These are phyloP conservation scores for Coemansia asiatica DNA, from an alignment of 192 early-diverging fungal genomes.

Conservation along the genomic window DNA sequence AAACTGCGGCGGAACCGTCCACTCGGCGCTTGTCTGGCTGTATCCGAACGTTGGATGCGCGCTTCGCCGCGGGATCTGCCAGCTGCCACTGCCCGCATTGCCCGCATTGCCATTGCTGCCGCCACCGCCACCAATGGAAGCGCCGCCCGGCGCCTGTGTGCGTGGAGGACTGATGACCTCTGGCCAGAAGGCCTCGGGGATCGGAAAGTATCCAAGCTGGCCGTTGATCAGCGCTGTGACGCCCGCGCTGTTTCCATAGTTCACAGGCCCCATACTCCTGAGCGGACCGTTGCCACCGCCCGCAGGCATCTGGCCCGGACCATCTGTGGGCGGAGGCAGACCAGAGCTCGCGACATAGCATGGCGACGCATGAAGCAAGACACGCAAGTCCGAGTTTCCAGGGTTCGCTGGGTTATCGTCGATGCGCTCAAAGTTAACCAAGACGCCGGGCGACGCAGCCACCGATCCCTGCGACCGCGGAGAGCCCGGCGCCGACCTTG, in stretches of 20 bases:
- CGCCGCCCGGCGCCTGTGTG: background rate
- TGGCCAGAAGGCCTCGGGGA: constrained; percentile 76
- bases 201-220: constrained; percentile 64
- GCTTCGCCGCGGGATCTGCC: constrained; percentile 52
- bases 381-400: constrained; percentile 42
- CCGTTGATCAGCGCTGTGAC: constrained; percentile 40
- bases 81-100: constrained; percentile 10
- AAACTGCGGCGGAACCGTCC: constrained; percentile 69
- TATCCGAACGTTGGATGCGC: constrained; percentile 70
- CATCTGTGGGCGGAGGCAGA: constrained; percentile 41
- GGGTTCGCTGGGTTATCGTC: constrained; percentile 49
- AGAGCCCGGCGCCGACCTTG: constrained; percentile 15
- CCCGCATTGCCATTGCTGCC: constrained; percentile 4
- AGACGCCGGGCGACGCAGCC: constrained; percentile 51
- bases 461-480: constrained; percentile 26
- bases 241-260: constrained; percentile 40
- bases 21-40: constrained; percentile 55
- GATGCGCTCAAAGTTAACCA: constrained; percentile 66
- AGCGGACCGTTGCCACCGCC: background rate
- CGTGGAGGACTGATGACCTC: constrained; percentile 40
- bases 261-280: background rate
- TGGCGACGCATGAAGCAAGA: constrained; percentile 36
- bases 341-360: constrained; percentile 35
- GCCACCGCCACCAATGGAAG: background rate
- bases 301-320: constrained; percentile 16